phyloP scores from a whole-genome alignment of 306 rosid genomes.

The Dryas octopetala region DNA sequence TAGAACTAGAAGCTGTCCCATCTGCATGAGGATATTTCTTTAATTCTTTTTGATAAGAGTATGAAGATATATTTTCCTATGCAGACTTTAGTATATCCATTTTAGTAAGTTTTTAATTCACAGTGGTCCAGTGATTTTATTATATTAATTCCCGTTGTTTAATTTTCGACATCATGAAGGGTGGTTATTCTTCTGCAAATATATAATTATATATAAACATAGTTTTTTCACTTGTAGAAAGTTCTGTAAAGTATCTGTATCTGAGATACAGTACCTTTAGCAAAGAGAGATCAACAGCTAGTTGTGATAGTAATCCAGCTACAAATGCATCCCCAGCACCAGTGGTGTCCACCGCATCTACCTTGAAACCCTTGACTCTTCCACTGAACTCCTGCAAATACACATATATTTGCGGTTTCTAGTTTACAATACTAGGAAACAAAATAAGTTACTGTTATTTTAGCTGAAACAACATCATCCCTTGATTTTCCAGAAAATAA shows the following conservation, averaged over 20 bases:
- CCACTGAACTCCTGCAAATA: constrained; percentile 78
- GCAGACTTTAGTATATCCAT: neutral
- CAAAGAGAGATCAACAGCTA: constrained; percentile 75
- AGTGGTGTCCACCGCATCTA: constrained; percentile 86
- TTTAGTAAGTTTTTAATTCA: neutral
- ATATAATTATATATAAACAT: neutral
- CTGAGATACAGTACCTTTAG: constrained; percentile 52
- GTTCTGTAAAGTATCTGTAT: neutral
- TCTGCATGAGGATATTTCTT: neutral
- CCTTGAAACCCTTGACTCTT: constrained; percentile 77
- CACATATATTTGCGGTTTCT: constrained; percentile 10
- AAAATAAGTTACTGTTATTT: constrained; percentile 5
- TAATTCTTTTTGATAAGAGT: neutral
- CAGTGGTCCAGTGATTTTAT: neutral
- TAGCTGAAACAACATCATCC: neutral
- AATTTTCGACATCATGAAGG: neutral
- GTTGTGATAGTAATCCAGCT: constrained; percentile 83
- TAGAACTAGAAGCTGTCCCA: neutral
- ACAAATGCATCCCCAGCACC: constrained; percentile 99
- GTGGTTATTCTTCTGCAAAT: neutral
- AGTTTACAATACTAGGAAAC: constrained; percentile 15
- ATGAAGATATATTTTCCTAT: neutral
- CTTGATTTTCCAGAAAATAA: too few species aligned
- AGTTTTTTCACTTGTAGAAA: neutral
- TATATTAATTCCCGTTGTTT: neutral